Evolutionary conservation across 768 basidiomycete genomes (phyloP).

Genomic region (Ramaria rubella): DNA sequence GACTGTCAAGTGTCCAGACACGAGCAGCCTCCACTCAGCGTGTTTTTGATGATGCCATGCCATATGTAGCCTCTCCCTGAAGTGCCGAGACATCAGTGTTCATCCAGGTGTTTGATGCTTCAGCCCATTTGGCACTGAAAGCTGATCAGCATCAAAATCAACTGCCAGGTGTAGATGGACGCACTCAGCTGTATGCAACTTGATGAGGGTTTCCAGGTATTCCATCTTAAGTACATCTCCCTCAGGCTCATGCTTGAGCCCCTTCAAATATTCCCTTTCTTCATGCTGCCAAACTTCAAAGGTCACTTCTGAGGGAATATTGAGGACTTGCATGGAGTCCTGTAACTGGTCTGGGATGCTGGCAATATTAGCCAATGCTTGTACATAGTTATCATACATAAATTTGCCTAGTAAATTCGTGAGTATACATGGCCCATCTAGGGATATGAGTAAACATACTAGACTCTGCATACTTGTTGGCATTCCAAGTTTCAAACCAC

Average conservation of each 20-base stretch:
- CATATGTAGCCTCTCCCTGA: not conserved
- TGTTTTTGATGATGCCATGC: not conserved
- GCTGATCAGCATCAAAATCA: not conserved
- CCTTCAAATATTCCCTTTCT: not conserved
- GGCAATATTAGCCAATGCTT: not conserved
- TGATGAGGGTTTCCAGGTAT: not conserved
- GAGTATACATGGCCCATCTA: not conserved
- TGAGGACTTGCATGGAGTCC: not conserved
- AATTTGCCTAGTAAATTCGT: not conserved
- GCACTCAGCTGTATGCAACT: not conserved
- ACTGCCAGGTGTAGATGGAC: not conserved
- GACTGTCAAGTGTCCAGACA: not conserved
- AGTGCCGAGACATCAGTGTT: not conserved
- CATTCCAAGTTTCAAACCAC: constrained; percentile 18
- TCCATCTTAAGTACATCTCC: not conserved
- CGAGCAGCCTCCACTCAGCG: not conserved
- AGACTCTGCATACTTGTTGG: constrained; percentile 16
- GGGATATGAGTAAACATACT: constrained; percentile 15
- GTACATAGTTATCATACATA: not conserved
- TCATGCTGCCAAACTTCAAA: not conserved
- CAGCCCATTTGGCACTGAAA: not conserved
- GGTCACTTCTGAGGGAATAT: not conserved
- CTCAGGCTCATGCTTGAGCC: not conserved
- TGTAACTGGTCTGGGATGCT: not conserved
- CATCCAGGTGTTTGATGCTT: not conserved